These are phyloP conservation scores for Lodderomyces parapsilosis DNA, from an alignment of 1,139 yeast genomes.

Conservation along the genomic window DNA sequence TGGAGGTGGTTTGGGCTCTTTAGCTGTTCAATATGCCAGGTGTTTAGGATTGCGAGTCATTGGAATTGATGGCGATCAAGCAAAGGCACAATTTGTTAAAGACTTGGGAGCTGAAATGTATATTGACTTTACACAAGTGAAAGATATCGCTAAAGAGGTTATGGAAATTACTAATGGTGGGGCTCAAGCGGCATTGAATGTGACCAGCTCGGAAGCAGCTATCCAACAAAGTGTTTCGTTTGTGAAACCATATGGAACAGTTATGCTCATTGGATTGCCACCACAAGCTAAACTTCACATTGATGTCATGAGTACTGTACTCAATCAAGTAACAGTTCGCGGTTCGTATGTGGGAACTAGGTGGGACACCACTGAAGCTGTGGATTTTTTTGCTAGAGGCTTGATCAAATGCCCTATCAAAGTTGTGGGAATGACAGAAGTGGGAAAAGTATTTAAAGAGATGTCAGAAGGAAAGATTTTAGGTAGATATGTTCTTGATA, in stretches of 20 bases:
- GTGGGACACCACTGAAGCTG: slow-evolving; percentile 75
- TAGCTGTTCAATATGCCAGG: slow-evolving; percentile 71
- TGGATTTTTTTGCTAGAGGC: slow-evolving; percentile 70
- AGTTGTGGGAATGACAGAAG: slow-evolving; percentile 62
- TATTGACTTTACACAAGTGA: slow-evolving; percentile 59
- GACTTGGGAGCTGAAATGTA: slow-evolving; percentile 65
- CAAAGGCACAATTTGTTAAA: slow-evolving; percentile 56
- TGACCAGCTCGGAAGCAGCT: slow-evolving; percentile 75
- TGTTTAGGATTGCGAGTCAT: slow-evolving; percentile 74
- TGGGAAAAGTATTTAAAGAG: slow-evolving; percentile 57
- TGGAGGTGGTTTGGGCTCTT: slow-evolving; percentile 75
- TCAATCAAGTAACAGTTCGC: slow-evolving; percentile 60
- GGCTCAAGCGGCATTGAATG: slow-evolving; percentile 78
- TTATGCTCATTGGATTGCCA: slow-evolving; percentile 80
- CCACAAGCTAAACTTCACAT: slow-evolving; percentile 64
- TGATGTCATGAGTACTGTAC: slow-evolving; percentile 63
- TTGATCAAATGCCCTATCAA: slow-evolving; percentile 66
- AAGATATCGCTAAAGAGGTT: slow-evolving; percentile 49
- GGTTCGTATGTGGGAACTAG: slow-evolving; percentile 85
- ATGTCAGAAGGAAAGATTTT: slow-evolving; percentile 73
- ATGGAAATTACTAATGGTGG: slow-evolving; percentile 27
- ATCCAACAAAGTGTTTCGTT: slow-evolving; percentile 66
- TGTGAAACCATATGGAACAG: slow-evolving; percentile 74
- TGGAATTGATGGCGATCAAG: slow-evolving; percentile 75
- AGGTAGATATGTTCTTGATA: slow-evolving; percentile 72